These are phyloP conservation scores for Sarocladiaceae sp. DNA, from an alignment of 2,329 filamentous ascomycete species.

Conservation along the genomic window DNA sequence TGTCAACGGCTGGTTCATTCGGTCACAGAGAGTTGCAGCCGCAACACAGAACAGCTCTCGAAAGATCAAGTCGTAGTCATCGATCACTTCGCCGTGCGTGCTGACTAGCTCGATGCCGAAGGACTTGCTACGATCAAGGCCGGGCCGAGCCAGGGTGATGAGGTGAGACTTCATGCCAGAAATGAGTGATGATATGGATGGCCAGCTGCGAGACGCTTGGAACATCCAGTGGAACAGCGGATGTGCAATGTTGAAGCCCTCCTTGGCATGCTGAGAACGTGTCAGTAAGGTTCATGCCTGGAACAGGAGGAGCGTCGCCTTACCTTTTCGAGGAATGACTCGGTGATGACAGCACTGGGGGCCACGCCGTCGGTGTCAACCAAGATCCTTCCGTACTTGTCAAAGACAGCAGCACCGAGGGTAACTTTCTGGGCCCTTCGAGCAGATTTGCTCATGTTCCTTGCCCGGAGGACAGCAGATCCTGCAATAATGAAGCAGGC, in stretches of 20 bases:
- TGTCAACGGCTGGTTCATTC: constrained; percentile 58
- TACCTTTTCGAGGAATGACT: constrained; percentile 66
- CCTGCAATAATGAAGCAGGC: constrained; percentile 56
- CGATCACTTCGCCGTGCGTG: constrained; percentile 54
- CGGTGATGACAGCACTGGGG: constrained; percentile 73
- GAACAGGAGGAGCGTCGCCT: constrained; percentile 10
- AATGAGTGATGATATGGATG: constrained; percentile 61
- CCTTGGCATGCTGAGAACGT: constrained; percentile 45
- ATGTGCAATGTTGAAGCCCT: constrained; percentile 72
- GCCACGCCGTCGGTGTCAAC: constrained; percentile 66
- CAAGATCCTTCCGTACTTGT: constrained; percentile 60
- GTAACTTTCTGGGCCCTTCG: constrained; percentile 59
- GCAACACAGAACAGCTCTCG: constrained; percentile 80
- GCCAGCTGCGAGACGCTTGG: constrained; percentile 75
- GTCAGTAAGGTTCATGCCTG: constrained; percentile 12
- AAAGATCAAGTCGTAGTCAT: constrained; percentile 72
- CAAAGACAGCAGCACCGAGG: constrained; percentile 61
- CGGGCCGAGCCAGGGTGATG: constrained; percentile 41
- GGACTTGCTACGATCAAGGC: constrained; percentile 25
- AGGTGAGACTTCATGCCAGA: constrained; percentile 70
- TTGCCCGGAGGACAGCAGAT: constrained; percentile 50
- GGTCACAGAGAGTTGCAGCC: constrained; percentile 67
- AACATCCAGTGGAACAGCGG: constrained; percentile 86
- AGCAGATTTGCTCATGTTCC: constrained; percentile 47
- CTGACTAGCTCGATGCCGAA: constrained; percentile 40